Evolutionary conservation across 306 rosid species (phyloP).

Genomic region (Phaseolus lunatus): DNA sequence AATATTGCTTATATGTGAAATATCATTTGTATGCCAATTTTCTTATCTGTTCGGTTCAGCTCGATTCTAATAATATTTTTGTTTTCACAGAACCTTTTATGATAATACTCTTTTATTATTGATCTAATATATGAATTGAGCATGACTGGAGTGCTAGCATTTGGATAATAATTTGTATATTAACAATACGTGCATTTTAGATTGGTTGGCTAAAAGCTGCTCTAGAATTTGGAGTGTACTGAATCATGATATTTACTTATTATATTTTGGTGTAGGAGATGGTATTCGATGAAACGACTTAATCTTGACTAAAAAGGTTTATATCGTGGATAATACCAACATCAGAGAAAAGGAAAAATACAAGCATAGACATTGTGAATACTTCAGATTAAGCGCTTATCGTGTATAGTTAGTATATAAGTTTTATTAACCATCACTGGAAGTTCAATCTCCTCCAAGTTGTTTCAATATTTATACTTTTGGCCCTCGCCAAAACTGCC

Average conservation of each 20-base stretch:
- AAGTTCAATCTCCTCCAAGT: constrained; percentile 46
- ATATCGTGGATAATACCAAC: constrained; percentile 70
- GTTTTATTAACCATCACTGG: constrained; percentile 50
- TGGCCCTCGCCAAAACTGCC: constrained; percentile 41
- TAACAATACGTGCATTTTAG: background rate
- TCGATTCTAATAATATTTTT: background rate
- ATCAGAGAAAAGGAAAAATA: constrained; percentile 46
- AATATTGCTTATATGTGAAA: background rate
- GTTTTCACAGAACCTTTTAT: background rate
- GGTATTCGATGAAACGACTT: constrained; percentile 87
- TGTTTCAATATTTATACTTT: constrained; percentile 33
- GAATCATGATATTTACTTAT: background rate
- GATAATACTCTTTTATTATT: background rate
- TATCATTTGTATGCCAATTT: background rate
- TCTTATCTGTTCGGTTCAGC: background rate
- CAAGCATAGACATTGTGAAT: constrained; percentile 65
- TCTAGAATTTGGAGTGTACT: constrained; percentile 8
- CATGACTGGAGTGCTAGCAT: constrained; percentile 7
- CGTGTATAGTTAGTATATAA: constrained; percentile 56
- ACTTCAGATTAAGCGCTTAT: constrained; percentile 55
- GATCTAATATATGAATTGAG: background rate
- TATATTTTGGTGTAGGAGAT: constrained; percentile 65
- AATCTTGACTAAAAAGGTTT: constrained; percentile 37
- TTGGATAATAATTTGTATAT: background rate
- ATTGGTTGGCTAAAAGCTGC: constrained; percentile 16